Evolutionary conservation across 345 rosid genomes (phyloP), one percentile per base, ranked within the genome.

Genomic region (Camelina neglecta): DNA sequence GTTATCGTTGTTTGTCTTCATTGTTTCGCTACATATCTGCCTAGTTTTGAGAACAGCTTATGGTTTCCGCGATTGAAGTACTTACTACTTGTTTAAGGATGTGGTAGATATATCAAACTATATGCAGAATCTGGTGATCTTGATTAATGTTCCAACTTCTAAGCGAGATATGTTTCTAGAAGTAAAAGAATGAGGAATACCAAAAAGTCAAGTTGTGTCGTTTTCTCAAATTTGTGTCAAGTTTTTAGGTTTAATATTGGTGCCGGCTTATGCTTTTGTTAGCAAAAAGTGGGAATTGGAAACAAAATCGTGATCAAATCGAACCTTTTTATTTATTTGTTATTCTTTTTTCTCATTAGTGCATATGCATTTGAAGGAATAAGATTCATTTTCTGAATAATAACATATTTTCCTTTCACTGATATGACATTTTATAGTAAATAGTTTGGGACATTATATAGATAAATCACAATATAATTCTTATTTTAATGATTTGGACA

Each of bases 161-260:
- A 20, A 45, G 26, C 33, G 13, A 65, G 44, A 42, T 18, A 73
- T 65, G 58, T 21, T 65, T 74, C 50, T 42, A 42, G 26, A 51
- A 67, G 33, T 16, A 7, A 35, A 35, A 23, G 56, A n/a, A 48
- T 47, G 24, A 48, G 59, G 13, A 48, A 16, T 60, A 18, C 62
- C 5, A 53, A 62, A 29, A 72, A 62, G 62, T 67, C 11, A 61
- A 67, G 8, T 59, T 66, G 49, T 35, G 72, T 38, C 31, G 8
- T 21, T 75, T 57, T 58, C 60, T 24, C 7, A 23, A 53, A 15
- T 24, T 29, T 29, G 31, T 29, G 31, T 29, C 31, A 29, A 29
- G 65, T 9, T 65, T 18, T 56, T 74, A 65, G 65, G 71, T 74
- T 65, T 21, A n/a, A 35, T 64, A 41, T 64, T 73, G 76, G 70